phyloP scores from a whole-genome alignment of 768 basidiomycete genomes.

The Mrakia hoshinonis region DNA sequence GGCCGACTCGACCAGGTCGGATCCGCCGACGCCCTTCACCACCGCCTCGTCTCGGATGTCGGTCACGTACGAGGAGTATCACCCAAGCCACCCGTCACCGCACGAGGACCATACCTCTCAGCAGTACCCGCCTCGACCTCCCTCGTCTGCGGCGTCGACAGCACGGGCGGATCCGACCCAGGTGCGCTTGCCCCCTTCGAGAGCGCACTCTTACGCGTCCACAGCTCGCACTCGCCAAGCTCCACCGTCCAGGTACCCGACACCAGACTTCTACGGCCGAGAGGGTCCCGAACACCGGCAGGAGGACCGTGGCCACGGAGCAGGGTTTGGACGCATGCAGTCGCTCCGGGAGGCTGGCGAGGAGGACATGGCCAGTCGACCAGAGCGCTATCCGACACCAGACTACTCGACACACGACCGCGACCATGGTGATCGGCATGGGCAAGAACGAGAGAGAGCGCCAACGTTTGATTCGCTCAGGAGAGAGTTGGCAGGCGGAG shows the following conservation, averaged over 20 bases:
- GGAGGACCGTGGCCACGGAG: not conserved
- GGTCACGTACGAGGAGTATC: not conserved
- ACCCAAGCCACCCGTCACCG: not conserved
- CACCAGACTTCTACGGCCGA: conserved; percentile 7
- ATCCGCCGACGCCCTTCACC: not conserved
- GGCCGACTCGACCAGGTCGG: not conserved
- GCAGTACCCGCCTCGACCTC: not conserved
- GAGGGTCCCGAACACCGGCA: not conserved
- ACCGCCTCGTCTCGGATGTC: not conserved
- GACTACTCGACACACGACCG: not conserved
- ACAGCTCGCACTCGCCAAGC: not conserved
- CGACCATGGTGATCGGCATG: not conserved
- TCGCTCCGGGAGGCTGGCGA: not conserved
- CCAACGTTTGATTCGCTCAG: not conserved
- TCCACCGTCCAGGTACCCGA: not conserved
- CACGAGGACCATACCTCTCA: not conserved
- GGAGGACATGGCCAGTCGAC: too few species aligned
- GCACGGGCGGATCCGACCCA: not conserved
- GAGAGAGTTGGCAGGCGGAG: not conserved
- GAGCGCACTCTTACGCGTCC: not conserved
- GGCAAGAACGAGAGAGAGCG: not conserved
- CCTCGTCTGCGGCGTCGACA: too few species aligned
- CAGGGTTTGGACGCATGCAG: not conserved
- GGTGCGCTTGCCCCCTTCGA: not conserved
- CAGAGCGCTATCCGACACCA: not conserved